phyloP scores from a whole-genome alignment of 164 flowering plant genomes.

The Stephania yunnanensis region DNA sequence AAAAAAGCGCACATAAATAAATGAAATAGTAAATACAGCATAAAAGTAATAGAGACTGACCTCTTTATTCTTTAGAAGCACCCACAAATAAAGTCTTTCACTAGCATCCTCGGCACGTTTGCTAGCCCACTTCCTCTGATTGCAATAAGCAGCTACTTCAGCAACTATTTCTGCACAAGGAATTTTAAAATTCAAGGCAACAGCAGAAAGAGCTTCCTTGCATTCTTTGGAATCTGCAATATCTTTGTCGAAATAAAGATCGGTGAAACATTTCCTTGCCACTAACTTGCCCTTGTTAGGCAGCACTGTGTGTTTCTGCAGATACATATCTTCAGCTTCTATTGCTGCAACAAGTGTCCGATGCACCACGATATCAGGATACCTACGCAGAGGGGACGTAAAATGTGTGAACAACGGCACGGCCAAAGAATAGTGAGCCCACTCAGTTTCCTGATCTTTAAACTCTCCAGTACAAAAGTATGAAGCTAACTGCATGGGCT shows the following conservation, averaged over 20 bases:
- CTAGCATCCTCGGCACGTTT: slow-evolving; percentile 71
- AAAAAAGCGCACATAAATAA: not conserved
- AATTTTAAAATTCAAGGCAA: slow-evolving; percentile 51
- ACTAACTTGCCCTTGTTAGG: slow-evolving; percentile 12
- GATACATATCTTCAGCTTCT: slow-evolving; percentile 65
- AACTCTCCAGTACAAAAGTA: slow-evolving; percentile 77
- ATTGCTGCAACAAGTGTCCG: slow-evolving; percentile 68
- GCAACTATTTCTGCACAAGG: slow-evolving; percentile 42
- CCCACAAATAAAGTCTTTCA: slow-evolving; percentile 75
- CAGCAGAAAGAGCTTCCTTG: slow-evolving; percentile 50
- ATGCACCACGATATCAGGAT: slow-evolving; percentile 93
- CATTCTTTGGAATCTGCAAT: slow-evolving; percentile 48
- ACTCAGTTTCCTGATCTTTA: slow-evolving; percentile 38
- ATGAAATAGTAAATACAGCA: not conserved
- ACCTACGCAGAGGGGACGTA: slow-evolving; percentile 89
- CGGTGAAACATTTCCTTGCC: slow-evolving; percentile 45
- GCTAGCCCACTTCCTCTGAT: slow-evolving; percentile 60
- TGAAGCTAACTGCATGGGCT: slow-evolving; percentile 77
- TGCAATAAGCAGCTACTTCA: slow-evolving; percentile 68
- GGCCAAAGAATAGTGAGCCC: slow-evolving; percentile 85
- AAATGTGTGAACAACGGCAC: slow-evolving; percentile 88
- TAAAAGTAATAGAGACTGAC: slow-evolving; percentile 26
- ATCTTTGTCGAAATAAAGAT: slow-evolving; percentile 47
- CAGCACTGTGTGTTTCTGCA: slow-evolving; percentile 20
- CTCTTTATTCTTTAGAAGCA: slow-evolving; percentile 62